Evolutionary conservation across 176 grass and related monocot species (phyloP).

Genomic region (Eragrostis curvula): DNA sequence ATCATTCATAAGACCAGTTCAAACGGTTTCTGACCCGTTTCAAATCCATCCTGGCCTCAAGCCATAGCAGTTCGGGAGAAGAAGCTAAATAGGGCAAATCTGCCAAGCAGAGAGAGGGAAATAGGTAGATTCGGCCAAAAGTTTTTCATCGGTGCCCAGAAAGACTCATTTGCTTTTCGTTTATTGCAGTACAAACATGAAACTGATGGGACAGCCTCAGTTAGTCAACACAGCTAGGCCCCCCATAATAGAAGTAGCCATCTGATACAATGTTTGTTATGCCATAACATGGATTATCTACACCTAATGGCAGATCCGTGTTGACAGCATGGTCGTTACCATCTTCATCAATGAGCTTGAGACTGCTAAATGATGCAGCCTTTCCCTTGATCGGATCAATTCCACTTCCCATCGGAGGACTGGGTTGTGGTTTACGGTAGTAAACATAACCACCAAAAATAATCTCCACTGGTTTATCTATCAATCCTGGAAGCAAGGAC

Average conservation of each 20-base stretch:
- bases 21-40: too few relatives aligned
- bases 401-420: neutral
- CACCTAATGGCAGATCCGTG: neutral
- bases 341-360: neutral
- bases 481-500: neutral
- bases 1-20: too few relatives aligned
- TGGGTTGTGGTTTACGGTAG: neutral
- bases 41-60: too few relatives aligned
- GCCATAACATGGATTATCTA: neutral
- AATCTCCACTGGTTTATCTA: neutral
- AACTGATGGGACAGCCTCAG: too few relatives aligned
- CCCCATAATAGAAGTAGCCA: neutral
- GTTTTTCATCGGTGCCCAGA: too few relatives aligned
- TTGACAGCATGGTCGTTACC: neutral
- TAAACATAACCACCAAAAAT: neutral
- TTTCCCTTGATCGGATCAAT: neutral
- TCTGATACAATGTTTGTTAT: neutral
- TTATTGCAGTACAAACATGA: too few relatives aligned
- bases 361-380: neutral
- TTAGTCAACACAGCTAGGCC: neutral
- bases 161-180: too few relatives aligned
- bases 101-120: too few relatives aligned
- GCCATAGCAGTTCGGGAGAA: too few relatives aligned
- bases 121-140: too few relatives aligned
- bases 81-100: too few relatives aligned